Evolutionary conservation across 192 early-diverging fungal species (phyloP), one percentile per base, ranked within the genome.

Genomic region (Rhizoclosmatium sp.): DNA sequence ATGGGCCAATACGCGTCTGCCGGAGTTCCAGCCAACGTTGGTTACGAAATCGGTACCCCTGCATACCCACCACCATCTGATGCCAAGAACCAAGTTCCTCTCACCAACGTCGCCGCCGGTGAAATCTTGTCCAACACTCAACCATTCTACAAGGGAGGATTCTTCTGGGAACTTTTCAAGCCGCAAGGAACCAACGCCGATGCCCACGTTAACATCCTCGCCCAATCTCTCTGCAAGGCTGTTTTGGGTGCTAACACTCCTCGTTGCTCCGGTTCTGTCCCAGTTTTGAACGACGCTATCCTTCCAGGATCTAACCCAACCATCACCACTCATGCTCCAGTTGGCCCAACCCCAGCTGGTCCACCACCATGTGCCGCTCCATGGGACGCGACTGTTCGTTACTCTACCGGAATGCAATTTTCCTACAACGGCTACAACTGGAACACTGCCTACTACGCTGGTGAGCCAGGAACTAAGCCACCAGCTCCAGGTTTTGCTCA

Each of bases 41-140:
- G 75, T 31, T 77, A 68, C 65, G 75, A 77, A 59, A 51, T 77
- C 48, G 75, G 75, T 19, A 46, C 44, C 10, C 75, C 75, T 9
- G 75, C 75, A 31, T 39, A 44, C 58, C 69, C 69, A 14, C 59
- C 61, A 21, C 19, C 59, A 1, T 39, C 42, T 40, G 60, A 75
- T 42, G 59, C 56, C 4, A 4, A 59, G 12, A 59, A 75, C 60
- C 59, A 60, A 23, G 44, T 75, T 56, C 59, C 72, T 2, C 60
- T 75, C 59, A 46, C 72, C 59, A 64, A 64, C 60, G 23, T 12
- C 44, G 12, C 44, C 14, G 66, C 66, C 14, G 66, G 66, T 10
- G 21, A 40, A 16, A 68, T 68, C 14, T 46, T 48, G 40, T 44
- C 66, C 40, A 62, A 60, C 72, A 75, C 72, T 44, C 72, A 75